Evolutionary conservation across 805 yeast species (phyloP), one percentile per base, ranked within the genome.

Genomic region (Metschnikowia chrysomelidarum): DNA sequence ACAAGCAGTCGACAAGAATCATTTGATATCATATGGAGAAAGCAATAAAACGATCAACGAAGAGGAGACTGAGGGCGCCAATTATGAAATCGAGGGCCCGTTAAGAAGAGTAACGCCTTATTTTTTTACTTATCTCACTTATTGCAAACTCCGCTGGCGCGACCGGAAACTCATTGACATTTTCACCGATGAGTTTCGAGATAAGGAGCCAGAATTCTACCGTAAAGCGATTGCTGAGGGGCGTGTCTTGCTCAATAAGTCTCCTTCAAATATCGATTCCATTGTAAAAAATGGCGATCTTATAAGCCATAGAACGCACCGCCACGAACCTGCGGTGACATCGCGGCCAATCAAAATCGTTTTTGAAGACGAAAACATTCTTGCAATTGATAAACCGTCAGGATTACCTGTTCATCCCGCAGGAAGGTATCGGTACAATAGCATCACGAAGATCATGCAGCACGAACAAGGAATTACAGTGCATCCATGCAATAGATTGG

Each of bases 371-470:
- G 87, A 82, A 6, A 75, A 83, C 32, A 56, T 87, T 15, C 68
- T 93, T 4, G 94, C 85, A 3, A 81, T 93, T 15, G 95, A 91
- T 57, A 93, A 93, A 47, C 98, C 98, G 0, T 75, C 93, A 4
- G 97, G 98, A 0, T 73, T 93, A 2, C 97, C 98, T 0, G 95
- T 87, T 0, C 98, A 93, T 57, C 98, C 98, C 3, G 83, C 96
- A 0, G 98, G 98, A 0, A 63, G 89, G 44, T 78, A 80, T 68
- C 54, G 93, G 54, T 77, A 78, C 59, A 76, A 81, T 56, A 77
- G 95, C 0, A 74, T 87, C 14, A 85, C 94, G 8, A 82, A 80
- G 56, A 76, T 87, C 4, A 60, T 93, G 46, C 81, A 86, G 56
- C 76, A 78, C 36, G 94, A 89, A 49, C 57, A 69, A 40, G 82